Evolutionary conservation across 192 early-diverging fungal species (phyloP), one percentile per base, ranked within the genome.

Genomic region (Backusella westeae): DNA sequence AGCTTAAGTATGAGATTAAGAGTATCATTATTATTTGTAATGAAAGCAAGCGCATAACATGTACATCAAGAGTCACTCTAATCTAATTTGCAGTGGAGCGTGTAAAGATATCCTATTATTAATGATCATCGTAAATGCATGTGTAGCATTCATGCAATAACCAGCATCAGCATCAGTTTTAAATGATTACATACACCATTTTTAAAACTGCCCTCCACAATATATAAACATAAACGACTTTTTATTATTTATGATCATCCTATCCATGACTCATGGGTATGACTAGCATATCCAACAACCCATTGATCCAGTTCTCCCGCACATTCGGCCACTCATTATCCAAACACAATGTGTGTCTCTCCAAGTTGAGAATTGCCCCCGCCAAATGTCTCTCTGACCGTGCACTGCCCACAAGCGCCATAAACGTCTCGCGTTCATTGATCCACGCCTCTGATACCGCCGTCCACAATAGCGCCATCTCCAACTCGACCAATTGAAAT

Each of bases 391-490:
- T 66, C 52, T 79, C 74, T n/a, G 81, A 71, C 4, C 74, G 41
- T 56, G 81, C 78, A 38, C 68, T 82, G 12, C 70, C 75, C 2
- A 82, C 81, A 15, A 82, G 21, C 2, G 74, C 71, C 12, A 82
- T 53, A 78, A 78, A 82, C n/a, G 81, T 77, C 42, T 82, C 81
- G 4, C 81, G 67, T 66, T 78, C 81, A 10, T 82, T 59, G 34
- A 76, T 71, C 81, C 81, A 82, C 1, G 77, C 29, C 65, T 82
- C 77, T 23, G 81, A 65, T 15, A 82, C 77, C 0, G 81, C 77
- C 0, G 81, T 76, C 77, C 78, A 82, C 6, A 78, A 49, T 23
- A 82, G 38, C n/a, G 76, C 81, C 77, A 79, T 82, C 67, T 82
- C 81, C 39, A 82, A 41, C 39, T 82, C 73, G 19, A 82, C 75